Base-by-base conservation (phyloP, 2,329 filamentous ascomycete species). In the Xylariaceae sp. region DNA sequence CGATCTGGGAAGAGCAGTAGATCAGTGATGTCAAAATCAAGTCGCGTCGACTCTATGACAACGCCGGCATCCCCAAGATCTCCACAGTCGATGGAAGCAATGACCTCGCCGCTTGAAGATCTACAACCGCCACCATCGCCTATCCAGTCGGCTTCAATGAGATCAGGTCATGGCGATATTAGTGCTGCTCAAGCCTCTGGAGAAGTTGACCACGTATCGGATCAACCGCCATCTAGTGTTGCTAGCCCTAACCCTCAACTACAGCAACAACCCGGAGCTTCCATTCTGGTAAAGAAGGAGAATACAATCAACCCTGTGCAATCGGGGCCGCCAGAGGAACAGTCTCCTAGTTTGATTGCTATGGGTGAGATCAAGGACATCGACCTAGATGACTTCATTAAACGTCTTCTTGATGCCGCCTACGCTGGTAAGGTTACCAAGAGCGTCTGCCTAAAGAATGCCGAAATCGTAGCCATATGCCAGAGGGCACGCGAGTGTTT, bases 341-440 rank as follows among this genome's bases (percentile, higher is more conserved):
- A 71, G n/a, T 70, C 75, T 3, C 72, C 72, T 50, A 70, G 75
- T 6, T 78, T 75, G 49, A 89, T 96, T 73, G 89, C 90, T 58
- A 95, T 97, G 81, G 86, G 89, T 50, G 91, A 95, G 18, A 84
- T 97, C 67, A 96, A 96, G 72, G 85, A 92, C 29, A 90, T 94
- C 63, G 94, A 99, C 70, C 79, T 99, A 24, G 94, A 99, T 69
- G 94, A 99, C 69, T 97, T 96, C 80, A 99, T 99, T 70, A 92
- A 92, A 66, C 86, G 94, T 36, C 82, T 99, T 36, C 79, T 99
- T 48, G 94, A 99, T 72, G 93, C 94, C 8, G 94, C 90, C 10
- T 99, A 99, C 70, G 89, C 92, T 37, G 92, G 92, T 61, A 99
- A 99, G 74, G 91, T 97, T 64, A 97, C 94, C 58, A 99, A 99